A percentile compares a stretch with the other conserved stretches of the same genome.
These are phyloP conservation scores for Botrytis elliptica DNA, from an alignment of 2,329 filamentous ascomycete species.

Conservation along the genomic window DNA sequence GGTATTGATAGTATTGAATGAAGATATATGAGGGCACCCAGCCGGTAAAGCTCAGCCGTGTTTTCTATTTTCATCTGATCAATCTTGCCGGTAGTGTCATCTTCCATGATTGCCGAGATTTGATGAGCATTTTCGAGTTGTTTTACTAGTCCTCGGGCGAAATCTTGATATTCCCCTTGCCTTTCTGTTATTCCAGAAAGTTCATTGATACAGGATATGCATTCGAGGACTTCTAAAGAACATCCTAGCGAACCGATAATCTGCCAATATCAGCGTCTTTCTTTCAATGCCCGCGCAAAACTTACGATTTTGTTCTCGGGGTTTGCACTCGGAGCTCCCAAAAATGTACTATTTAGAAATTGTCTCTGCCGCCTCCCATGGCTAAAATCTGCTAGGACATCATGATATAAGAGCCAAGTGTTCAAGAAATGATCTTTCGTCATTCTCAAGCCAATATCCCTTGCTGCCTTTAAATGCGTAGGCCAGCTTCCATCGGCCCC, in stretches of 20 bases:
- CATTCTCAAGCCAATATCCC: conserved; percentile 33
- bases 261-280: neutral
- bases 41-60: conserved; percentile 49
- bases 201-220: conserved; percentile 45
- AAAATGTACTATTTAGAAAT: neutral
- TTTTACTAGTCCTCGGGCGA: conserved; percentile 26
- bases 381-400: conserved; percentile 47
- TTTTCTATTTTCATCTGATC: conserved; percentile 37
- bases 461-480: conserved; percentile 44
- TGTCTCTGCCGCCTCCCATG: conserved; percentile 35
- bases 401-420: conserved; percentile 50
- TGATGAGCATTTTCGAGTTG: conserved; percentile 28
- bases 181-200: neutral
- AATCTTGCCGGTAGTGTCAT: conserved; percentile 36
- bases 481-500: conserved; percentile 49
- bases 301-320: conserved; percentile 12
- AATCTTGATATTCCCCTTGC: conserved; percentile 6
- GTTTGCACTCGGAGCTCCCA: neutral
- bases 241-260: conserved; percentile 50
- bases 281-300: neutral
- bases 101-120: conserved; percentile 35
- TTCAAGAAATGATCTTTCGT: conserved; percentile 42
- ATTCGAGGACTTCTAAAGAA: conserved; percentile 47
- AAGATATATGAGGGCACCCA: conserved; percentile 47
- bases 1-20: conserved; percentile 31